Conservation (phyloP, 31 red algal species). For the Porphyra umbilicalis region DNA sequence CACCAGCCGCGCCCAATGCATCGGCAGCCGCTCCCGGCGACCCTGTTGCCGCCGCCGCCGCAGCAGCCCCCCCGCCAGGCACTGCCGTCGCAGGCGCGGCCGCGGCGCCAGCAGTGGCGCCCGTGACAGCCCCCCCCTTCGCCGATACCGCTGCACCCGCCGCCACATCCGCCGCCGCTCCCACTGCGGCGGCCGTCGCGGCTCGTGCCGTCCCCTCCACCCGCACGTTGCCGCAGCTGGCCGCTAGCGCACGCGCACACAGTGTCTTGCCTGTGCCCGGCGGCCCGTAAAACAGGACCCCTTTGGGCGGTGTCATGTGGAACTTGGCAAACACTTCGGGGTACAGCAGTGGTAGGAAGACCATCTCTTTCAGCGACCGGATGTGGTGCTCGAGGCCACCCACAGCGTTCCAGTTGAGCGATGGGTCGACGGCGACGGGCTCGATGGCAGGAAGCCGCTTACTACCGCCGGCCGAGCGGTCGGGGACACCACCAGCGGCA, state of each 20-base stretch:
- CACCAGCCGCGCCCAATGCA: background rate
- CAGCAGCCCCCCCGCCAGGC: background rate
- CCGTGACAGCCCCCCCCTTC: background rate
- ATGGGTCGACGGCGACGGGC: constrained; percentile 65
- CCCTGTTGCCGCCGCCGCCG: background rate
- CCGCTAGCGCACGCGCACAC: constrained; percentile 75
- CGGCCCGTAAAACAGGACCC: constrained; percentile 92
- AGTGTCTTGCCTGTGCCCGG: constrained; percentile 96
- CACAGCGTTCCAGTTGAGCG: constrained; percentile 64
- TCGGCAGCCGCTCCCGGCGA: background rate
- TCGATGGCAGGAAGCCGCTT: constrained; percentile 27
- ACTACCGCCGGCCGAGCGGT: constrained; percentile 1
- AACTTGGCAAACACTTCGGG: constrained; percentile 95
- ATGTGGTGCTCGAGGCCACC: constrained; percentile 82
- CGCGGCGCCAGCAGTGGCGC: background rate
- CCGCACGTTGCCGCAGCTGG: constrained; percentile 41
- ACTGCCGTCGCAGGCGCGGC: background rate
- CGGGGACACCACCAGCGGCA: background rate
- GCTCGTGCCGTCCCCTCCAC: no score
- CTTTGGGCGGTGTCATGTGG: constrained; percentile 76
- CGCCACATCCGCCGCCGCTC: background rate
- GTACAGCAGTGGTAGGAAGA: constrained; percentile 81
- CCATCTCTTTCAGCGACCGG: constrained; percentile 85
- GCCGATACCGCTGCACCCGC: background rate
- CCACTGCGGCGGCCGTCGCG: background rate